phyloP scores from a whole-genome alignment of 2,329 filamentous ascomycete species.

The Chaetomium globosum region DNA sequence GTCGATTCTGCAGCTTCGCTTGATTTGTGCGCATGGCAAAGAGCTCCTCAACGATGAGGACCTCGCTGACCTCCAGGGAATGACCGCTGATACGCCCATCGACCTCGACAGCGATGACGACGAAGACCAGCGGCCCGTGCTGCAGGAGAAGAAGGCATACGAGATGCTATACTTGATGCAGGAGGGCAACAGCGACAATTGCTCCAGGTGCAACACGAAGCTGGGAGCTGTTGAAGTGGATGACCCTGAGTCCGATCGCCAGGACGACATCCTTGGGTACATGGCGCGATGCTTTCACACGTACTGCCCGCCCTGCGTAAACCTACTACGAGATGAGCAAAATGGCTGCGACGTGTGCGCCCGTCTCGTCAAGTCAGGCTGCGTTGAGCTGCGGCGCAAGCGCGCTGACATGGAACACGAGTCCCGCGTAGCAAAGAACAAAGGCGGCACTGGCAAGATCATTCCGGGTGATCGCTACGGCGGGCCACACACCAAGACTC shows the following conservation, averaged over 20 bases:
- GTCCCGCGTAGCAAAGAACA: conserved; percentile 55
- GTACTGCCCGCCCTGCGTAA: conserved; percentile 74
- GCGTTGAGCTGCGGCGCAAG: conserved; percentile 69
- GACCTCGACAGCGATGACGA: conserved; percentile 83
- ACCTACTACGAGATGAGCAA: conserved; percentile 56
- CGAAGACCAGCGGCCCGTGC: conserved; percentile 58
- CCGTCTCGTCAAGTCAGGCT: conserved; percentile 52
- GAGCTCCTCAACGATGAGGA: conserved; percentile 87
- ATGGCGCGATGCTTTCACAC: conserved; percentile 89
- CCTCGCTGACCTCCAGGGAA: conserved; percentile 74
- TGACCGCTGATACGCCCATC: conserved; percentile 83
- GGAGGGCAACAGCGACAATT: conserved; percentile 76
- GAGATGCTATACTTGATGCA: conserved; percentile 83
- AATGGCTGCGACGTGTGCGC: conserved; percentile 28
- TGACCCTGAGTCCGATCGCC: conserved; percentile 59
- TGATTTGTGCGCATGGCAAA: conserved; percentile 92
- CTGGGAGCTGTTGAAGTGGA: conserved; percentile 60
- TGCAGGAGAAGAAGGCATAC: conserved; percentile 74
- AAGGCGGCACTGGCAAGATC: conserved; percentile 55
- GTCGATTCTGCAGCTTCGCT: conserved; percentile 82
- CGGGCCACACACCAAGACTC: conserved; percentile 91
- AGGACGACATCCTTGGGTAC: conserved; percentile 69
- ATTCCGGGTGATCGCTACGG: conserved; percentile 68
- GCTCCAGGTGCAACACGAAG: conserved; percentile 68
- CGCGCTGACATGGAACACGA: conserved; percentile 61